Percentiles rank a stretch among this genome's conserved stretches.
Evolutionary conservation across 1,284 basidiomycete genomes (phyloP).

Genomic region (Irpex sp.): DNA sequence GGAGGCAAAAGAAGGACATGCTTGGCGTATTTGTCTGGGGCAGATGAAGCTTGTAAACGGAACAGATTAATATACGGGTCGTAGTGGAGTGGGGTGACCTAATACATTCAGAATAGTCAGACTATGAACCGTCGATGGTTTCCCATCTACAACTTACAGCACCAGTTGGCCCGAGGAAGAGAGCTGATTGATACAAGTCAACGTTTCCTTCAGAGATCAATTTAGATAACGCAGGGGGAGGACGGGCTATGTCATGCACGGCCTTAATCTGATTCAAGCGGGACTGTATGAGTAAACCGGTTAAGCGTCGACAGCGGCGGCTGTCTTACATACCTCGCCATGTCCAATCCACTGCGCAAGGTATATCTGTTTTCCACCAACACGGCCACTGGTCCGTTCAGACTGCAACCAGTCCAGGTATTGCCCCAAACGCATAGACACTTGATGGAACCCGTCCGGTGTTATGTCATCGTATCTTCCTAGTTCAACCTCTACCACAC

Average conservation of each 20-base stretch:
- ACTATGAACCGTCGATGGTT: neutral
- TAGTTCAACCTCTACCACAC: conserved; percentile 23
- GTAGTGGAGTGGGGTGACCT: conserved; percentile 24
- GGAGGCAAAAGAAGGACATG: conserved; percentile 24
- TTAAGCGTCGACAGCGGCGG: neutral
- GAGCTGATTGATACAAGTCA: conserved; percentile 24
- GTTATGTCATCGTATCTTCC: conserved; percentile 19
- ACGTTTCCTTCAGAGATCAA: conserved; percentile 1
- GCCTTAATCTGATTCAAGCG: neutral
- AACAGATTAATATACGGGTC: conserved; percentile 26
- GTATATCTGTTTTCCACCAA: conserved; percentile 18
- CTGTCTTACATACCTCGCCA: conserved; percentile 17
- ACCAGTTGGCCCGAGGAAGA: conserved; percentile 22
- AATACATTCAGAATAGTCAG: neutral
- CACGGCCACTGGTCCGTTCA: neutral
- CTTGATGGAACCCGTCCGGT: conserved; percentile 11
- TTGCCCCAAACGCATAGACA: conserved; percentile 17
- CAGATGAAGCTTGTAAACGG: conserved; percentile 22
- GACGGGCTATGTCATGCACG: neutral
- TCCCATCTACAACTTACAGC: conserved; percentile 15
- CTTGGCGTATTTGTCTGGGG: conserved; percentile 17
- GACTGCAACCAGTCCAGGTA: conserved; percentile 22
- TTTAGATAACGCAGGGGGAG: neutral
- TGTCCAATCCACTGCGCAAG: conserved; percentile 25
- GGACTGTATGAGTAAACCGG: neutral